These are phyloP conservation scores for Helichrysum umbraculigerum DNA, from an alignment of 129 eudicot genomes.

Conservation along the genomic window DNA sequence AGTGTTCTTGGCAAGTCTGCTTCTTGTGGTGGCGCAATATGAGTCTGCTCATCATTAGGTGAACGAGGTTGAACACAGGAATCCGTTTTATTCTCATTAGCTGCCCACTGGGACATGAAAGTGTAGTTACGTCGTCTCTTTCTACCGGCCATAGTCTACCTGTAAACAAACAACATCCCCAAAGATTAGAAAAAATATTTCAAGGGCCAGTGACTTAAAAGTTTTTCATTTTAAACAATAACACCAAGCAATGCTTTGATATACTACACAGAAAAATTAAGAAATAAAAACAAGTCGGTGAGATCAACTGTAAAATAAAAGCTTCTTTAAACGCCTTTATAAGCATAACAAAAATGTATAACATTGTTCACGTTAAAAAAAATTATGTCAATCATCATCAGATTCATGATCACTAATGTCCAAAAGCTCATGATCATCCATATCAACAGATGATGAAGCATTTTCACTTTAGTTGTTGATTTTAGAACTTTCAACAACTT, in stretches of 20 bases:
- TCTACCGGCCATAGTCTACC: neutral
- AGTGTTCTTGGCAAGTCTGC: neutral
- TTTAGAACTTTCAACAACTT: too few species aligned
- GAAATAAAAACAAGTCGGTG: neutral
- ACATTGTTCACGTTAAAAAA: too few species aligned
- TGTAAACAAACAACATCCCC: neutral
- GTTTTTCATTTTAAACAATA: neutral
- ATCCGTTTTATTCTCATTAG: neutral
- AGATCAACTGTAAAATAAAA: neutral
- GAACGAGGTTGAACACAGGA: neutral
- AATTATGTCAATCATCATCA: neutral
- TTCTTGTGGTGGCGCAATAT: neutral
- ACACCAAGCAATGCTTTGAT: neutral
- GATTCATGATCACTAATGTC: neutral
- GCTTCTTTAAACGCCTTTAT: too few species aligned
- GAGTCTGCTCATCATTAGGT: neutral
- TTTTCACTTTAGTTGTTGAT: too few species aligned
- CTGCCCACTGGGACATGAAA: neutral
- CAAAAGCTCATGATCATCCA: neutral
- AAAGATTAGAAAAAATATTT: neutral
- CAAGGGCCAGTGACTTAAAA: neutral
- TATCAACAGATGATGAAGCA: neutral
- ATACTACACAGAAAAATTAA: neutral
- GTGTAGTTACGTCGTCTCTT: neutral
- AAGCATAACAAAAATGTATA: too few species aligned